Evolutionary conservation across 495 filamentous ascomycete genomes (phyloP), one percentile per base, ranked within the genome.

Genomic region (Delitschia confertaspora): DNA sequence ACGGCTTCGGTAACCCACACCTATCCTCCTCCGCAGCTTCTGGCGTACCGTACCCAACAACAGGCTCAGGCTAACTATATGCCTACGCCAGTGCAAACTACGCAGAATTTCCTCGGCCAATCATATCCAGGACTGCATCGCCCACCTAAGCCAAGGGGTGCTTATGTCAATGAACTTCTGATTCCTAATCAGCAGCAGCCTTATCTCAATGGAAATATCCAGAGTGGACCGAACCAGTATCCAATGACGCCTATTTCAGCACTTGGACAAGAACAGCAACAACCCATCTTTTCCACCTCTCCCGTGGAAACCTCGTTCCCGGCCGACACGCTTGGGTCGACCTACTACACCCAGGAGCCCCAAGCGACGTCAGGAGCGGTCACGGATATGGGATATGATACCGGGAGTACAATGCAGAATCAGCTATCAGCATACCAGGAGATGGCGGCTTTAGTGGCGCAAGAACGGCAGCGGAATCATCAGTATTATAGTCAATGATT

Each of bases 21-120:
- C 3, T 59, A 59, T 45, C 56, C 56, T 4, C 56, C 56, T 5
- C 51, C 51, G 10, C 55, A 55, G 26, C 22, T 55, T 26, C 14
- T 47, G 14, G 26, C 27, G 13, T 47, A 48, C 33, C 45, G 41
- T n/a, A 32, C 24, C 17, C 42, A 51, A 25, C 42, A 44, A 32
- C 45, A 14, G 17, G 13, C 21, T 20, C 44, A 42, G 20, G 17
- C 23, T 14, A 38, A 31, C 14, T 55, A 46, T 26, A 24, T 34
- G 16, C 49, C 29, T 21, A 53, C 36, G 18, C 34, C 17, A 1
- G 22, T 37, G 6, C 24, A 54, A 6, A 35, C 13, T 14, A 16
- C 33, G 6, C 33, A 39, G 24, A 48, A 25, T 30, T 49, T 34
- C 37, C 19, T 30, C 4, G 44, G 34, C 8, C 38, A 35, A 20